phyloP scores from a whole-genome alignment of 1,284 basidiomycete genomes.

The Chiua sp. region DNA sequence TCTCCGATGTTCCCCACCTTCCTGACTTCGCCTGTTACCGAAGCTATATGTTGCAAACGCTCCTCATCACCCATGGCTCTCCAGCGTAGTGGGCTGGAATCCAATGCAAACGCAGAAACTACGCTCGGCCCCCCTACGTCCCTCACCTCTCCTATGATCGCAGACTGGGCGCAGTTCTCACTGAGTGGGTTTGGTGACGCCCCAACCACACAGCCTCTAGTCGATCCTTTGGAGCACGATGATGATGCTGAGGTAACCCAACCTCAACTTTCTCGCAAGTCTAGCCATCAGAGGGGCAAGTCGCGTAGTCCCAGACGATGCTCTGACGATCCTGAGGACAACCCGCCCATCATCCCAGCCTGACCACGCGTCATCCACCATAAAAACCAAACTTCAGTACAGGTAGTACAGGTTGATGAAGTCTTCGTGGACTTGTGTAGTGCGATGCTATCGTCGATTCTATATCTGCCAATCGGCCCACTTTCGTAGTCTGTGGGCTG shows the following conservation, averaged over 20 bases:
- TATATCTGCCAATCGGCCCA: constrained; percentile 64
- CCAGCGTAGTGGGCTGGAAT: constrained; percentile 7
- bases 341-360: constrained; percentile 8
- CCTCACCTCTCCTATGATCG: constrained; percentile 27
- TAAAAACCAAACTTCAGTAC: constrained; percentile 46
- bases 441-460: constrained; percentile 71
- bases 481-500: constrained; percentile 70
- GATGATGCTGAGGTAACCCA: constrained; percentile 66
- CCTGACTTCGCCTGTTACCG: constrained; percentile 27
- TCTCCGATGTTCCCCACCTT: constrained; percentile 23
- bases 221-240: constrained; percentile 55
- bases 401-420: constrained; percentile 67
- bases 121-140: constrained; percentile 29
- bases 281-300: constrained; percentile 25
- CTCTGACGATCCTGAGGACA: constrained; percentile 20
- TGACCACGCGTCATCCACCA: constrained; percentile 27
- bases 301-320: constrained; percentile 28
- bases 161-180: constrained; percentile 66
- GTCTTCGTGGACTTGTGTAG: constrained; percentile 82
- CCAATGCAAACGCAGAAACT: constrained; percentile 6
- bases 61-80: constrained; percentile 26
- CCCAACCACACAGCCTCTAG: constrained; percentile 50
- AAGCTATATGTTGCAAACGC: constrained; percentile 21
- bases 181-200: constrained; percentile 63
- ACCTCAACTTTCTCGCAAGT: constrained; percentile 39